Conservation (phyloP, 371 early-diverging fungal genomes). For the Mortierella sp. region DNA sequence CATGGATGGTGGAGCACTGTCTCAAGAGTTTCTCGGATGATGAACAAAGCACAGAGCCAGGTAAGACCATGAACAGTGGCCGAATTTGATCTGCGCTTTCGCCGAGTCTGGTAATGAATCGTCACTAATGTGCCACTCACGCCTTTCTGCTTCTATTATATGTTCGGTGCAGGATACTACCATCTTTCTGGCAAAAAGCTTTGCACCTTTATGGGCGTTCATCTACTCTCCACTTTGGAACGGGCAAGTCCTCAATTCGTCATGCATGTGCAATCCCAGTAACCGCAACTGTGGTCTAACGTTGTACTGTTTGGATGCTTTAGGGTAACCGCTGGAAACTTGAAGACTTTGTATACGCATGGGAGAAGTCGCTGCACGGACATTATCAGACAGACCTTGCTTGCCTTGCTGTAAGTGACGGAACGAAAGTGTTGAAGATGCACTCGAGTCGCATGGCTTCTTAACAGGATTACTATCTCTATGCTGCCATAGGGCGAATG, state of each 20-base stretch:
- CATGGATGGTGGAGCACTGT: constrained; percentile 48
- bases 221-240: constrained; percentile 31
- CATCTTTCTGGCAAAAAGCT: constrained; percentile 26
- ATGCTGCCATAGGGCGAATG: constrained; percentile 43
- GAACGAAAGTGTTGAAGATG: not conserved
- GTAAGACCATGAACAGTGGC: not conserved
- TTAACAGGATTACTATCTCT: no score
- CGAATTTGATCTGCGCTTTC: not conserved
- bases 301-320: not conserved
- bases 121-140: not conserved
- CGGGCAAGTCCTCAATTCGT: constrained; percentile 15
- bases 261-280: not conserved
- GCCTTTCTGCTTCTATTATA: not conserved
- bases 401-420: constrained; percentile 49
- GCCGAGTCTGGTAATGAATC: no score
- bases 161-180: constrained; percentile 10
- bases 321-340: constrained; percentile 63
- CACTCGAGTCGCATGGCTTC: not conserved
- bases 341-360: constrained; percentile 59
- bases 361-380: constrained; percentile 56
- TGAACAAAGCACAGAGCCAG: not conserved
- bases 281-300: not conserved
- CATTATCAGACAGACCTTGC: constrained; percentile 52
- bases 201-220: constrained; percentile 35
- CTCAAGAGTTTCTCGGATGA: constrained; percentile 32